These are phyloP conservation scores for Eucalyptus brandiana DNA, from an alignment of 345 rosid species.

Conservation along the genomic window DNA sequence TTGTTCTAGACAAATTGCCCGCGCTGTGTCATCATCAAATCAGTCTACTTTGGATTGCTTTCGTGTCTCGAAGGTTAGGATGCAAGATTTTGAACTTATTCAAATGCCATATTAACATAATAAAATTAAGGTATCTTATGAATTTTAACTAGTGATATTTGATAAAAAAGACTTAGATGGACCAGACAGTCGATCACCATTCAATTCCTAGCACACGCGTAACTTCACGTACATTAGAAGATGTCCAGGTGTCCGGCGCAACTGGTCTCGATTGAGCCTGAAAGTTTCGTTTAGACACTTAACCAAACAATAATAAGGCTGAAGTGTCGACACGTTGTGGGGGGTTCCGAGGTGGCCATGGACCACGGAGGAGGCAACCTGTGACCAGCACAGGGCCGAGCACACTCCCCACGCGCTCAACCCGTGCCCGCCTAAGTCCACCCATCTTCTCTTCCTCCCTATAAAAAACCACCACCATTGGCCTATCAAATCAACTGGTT, in stretches of 20 bases:
- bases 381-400: not conserved
- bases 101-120: fast-evolving
- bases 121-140: not conserved
- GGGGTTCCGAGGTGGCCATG: not conserved
- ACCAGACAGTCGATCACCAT: fast-evolving
- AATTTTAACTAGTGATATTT: not conserved
- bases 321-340: not conserved
- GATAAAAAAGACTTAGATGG: not conserved
- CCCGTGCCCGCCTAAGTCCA: not conserved
- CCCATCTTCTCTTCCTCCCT: not conserved
- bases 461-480: not conserved
- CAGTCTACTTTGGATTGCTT: not conserved
- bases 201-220: not conserved
- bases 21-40: not conserved
- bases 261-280: not conserved
- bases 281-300: not conserved
- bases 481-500: not conserved
- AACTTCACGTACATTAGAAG: not conserved
- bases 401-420: not conserved
- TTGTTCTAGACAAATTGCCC: not conserved
- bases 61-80: not conserved
- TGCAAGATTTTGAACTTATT: not conserved
- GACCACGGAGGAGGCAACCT: not conserved
- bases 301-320: not conserved
- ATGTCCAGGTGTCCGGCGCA: not conserved